Base-by-base conservation (phyloP, 495 filamentous ascomycete genomes). In the Arthonia radiata region DNA sequence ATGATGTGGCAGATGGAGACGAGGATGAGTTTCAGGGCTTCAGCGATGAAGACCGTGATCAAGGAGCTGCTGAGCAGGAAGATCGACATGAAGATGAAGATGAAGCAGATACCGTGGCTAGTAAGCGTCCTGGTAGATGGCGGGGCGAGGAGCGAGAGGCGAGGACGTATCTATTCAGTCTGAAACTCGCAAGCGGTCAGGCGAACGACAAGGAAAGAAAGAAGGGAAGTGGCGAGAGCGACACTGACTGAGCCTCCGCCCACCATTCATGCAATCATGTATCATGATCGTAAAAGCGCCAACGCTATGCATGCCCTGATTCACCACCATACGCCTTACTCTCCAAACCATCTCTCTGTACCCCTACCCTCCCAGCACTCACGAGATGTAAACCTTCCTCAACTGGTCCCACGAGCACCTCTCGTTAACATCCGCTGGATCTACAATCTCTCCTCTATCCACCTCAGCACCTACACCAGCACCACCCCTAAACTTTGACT, bases 331-430 rank as follows among this genome's bases (percentile, higher is more conserved):
- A n/a, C n/a, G n/a, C n/a, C n/a, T n/a, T n/a, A n/a, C n/a, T n/a
- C n/a, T n/a, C n/a, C n/a, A n/a, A n/a, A n/a, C n/a, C n/a, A n/a
- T n/a, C n/a, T n/a, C n/a, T n/a, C n/a, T n/a, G n/a, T n/a, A n/a
- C n/a, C n/a, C n/a, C n/a, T n/a, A n/a, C n/a, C n/a, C n/a, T n/a
- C n/a, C n/a, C n/a, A n/a, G 19, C 19, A 12, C 7, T 31, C 27
- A 73, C 49, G 71, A 67, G 31, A 93, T 91, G 44, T 69, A 97
- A 13, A 93, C 81, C 49, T 91, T 94, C 58, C 72, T 76, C 31
- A 90, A 47, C 28, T 65, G 54, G 1, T 45, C 49, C 30, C 50
- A 48, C 43, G 35, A 60, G 91, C 7, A 71, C 47, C 34, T 75
- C 61, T 2, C 71, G 68, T 2, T 68, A 78, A 12, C 70, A 28